Conservation (phyloP, 306 rosid species). For the Sicyos baderoa region DNA sequence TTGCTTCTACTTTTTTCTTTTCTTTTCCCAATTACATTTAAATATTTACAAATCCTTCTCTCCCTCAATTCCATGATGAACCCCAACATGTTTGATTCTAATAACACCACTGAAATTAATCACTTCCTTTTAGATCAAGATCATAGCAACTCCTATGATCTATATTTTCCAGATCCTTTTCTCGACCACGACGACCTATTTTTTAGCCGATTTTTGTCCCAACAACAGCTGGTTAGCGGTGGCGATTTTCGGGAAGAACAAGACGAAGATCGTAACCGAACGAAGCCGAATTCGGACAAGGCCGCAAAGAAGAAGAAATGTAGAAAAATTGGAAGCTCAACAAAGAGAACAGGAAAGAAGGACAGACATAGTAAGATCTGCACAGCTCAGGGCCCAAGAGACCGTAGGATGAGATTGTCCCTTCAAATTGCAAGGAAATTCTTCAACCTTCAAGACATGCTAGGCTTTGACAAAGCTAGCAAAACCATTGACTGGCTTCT, state of each 20-base stretch:
- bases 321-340: not conserved
- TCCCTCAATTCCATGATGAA: not conserved
- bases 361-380: slow-evolving; percentile 57
- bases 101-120: not conserved
- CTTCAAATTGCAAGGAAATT: slow-evolving; percentile 45
- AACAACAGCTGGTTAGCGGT: slow-evolving; percentile 11
- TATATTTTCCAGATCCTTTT: slow-evolving; percentile 17
- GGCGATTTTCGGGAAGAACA: not conserved
- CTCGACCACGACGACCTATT: slow-evolving; percentile 28
- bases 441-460: slow-evolving; percentile 54
- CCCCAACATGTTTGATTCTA: slow-evolving; percentile 5
- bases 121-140: not conserved
- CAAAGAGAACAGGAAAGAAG: slow-evolving; percentile 35
- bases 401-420: slow-evolving; percentile 50
- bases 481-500: slow-evolving; percentile 50
- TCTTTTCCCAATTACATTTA: not conserved
- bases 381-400: slow-evolving; percentile 51
- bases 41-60: slow-evolving; percentile 9
- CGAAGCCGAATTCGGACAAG: not conserved
- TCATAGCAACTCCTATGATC: not conserved
- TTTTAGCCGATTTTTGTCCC: slow-evolving; percentile 25
- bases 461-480: slow-evolving; percentile 55
- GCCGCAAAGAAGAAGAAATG: not conserved
- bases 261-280: not conserved
- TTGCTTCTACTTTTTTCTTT: not conserved